Percentiles rank a stretch among this genome's conserved stretches.
Conservation (phyloP, 2,329 filamentous ascomycete species). For the Clarireedia sp. region DNA sequence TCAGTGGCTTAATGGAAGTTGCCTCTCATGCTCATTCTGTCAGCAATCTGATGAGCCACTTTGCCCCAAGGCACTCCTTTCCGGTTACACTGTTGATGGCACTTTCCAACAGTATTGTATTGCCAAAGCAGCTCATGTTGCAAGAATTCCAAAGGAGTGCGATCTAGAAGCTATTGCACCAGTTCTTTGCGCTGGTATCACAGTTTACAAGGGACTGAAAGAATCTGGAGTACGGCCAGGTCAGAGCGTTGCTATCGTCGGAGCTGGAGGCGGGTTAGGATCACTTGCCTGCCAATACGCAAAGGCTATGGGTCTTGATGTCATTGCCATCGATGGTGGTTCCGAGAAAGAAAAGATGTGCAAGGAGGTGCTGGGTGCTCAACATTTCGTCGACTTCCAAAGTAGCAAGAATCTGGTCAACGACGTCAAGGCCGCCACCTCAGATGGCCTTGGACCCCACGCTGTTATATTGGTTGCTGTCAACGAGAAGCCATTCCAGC, state of each 20-base stretch:
- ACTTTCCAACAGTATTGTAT: conserved; percentile 90
- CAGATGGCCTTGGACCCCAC: conserved; percentile 76
- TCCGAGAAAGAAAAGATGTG: conserved; percentile 71
- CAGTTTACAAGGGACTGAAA: conserved; percentile 87
- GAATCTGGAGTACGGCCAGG: conserved; percentile 69
- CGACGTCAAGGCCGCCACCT: conserved; percentile 74
- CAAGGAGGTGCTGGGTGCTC: conserved; percentile 61
- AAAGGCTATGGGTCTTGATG: conserved; percentile 77
- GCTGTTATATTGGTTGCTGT: conserved; percentile 83
- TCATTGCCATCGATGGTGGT: conserved; percentile 77
- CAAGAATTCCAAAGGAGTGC: conserved; percentile 70
- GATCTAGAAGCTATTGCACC: conserved; percentile 71
- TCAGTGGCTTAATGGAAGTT: conserved; percentile 83
- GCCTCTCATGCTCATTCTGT: conserved; percentile 78
- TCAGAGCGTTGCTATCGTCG: conserved; percentile 75
- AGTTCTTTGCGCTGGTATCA: conserved; percentile 77
- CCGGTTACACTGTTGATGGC: conserved; percentile 88
- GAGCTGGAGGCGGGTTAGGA: conserved; percentile 77
- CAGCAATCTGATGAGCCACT: conserved; percentile 73
- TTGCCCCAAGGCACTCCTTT: conserved; percentile 66
- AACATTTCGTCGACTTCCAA: conserved; percentile 72
- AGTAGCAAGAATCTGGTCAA: conserved; percentile 69
- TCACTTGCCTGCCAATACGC: conserved; percentile 79
- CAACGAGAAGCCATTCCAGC: conserved; percentile 88
- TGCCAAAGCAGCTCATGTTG: conserved; percentile 78